A percentile compares a stretch with the other conserved stretches of the same genome.
These are phyloP conservation scores for Astrocystis sublimbata DNA, from an alignment of 495 filamentous ascomycete species.

Conservation along the genomic window DNA sequence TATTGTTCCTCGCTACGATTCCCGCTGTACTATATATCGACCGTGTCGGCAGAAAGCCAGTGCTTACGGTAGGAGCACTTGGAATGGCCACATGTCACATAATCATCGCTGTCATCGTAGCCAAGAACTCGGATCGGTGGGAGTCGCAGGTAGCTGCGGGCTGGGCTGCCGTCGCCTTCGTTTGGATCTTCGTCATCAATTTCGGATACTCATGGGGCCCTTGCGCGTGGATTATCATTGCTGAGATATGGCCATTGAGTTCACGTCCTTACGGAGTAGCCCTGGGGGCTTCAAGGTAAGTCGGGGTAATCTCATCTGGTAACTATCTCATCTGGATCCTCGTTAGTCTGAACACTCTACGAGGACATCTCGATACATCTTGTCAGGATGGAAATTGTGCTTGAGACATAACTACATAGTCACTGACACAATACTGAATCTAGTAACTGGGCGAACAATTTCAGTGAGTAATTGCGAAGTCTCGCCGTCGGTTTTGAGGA, in stretches of 20 bases:
- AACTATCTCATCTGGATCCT: too few species aligned
- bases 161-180: slow-evolving; percentile 77
- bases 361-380: too few species aligned
- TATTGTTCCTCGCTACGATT: slow-evolving; percentile 69
- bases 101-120: slow-evolving; percentile 74
- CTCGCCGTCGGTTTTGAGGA: slow-evolving; percentile 5
- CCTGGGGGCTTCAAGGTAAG: slow-evolving; percentile 57
- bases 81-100: slow-evolving; percentile 66
- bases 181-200: slow-evolving; percentile 80
- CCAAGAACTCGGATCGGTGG: slow-evolving; percentile 62
- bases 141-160: slow-evolving; percentile 61
- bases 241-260: slow-evolving; percentile 76
- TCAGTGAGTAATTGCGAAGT: slow-evolving; percentile 21
- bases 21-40: slow-evolving; percentile 69
- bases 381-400: too few species aligned
- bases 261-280: slow-evolving; percentile 74
- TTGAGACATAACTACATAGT: background rate
- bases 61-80: slow-evolving; percentile 57
- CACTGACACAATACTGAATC: background rate
- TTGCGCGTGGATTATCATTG: slow-evolving; percentile 70
- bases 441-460: slow-evolving; percentile 59
- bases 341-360: too few species aligned
- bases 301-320: background rate
- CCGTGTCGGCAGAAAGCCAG: slow-evolving; percentile 58
- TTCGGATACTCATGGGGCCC: slow-evolving; percentile 78